Base-by-base conservation (phyloP, 495 filamentous ascomycete genomes). In the Filosporella fistucella region DNA sequence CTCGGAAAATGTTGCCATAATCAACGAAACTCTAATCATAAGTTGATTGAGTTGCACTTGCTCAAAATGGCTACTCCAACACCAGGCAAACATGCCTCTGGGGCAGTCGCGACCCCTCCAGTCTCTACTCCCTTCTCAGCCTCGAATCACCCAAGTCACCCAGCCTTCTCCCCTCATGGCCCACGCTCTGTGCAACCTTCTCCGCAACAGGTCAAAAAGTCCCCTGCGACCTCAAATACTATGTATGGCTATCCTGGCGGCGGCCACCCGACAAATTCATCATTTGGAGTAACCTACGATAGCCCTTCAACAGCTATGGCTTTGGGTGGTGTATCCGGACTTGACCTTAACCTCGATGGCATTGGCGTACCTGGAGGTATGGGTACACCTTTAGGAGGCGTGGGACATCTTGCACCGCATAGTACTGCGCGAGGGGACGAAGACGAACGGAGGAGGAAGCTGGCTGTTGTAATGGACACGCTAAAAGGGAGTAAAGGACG, bases 71-170 rank as follows among this genome's bases (percentile, higher is more conserved):
- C 76, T 39, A 78, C 75, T 4, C 72, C 75, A 25, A 76, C 70
- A 23, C 62, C 72, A 12, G 64, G 60, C 33, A 72, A 45, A 62
- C 70, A 23, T 61, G 64, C 68, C 4, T 34, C 42, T 18, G 21
- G 38, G n/a, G 67, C 67, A 4, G 70, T 66, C 11, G 72, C 68
- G 8, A 78, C 76, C 4, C 76, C 74, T 6, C 72, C 75, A 24
- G 72, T 71, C 13, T 80, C 76, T 36, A 77, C 75, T 2, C 76
- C 75, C 14, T 78, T 78, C 57, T 77, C 76, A 2, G 63, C 58
- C 20, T 60, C 57, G 20, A 62, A 65, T 30, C 41, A 50, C 35
- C 51, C 47, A 11, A 39, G 22, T 18, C 72, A 69, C 30, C 64
- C 69, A 40, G 71, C 66, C 13, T 70, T 80, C 47, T 80, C 76